Base-by-base conservation (phyloP, 1,139 yeast genomes). In the Wickerhamomyces sp. region DNA sequence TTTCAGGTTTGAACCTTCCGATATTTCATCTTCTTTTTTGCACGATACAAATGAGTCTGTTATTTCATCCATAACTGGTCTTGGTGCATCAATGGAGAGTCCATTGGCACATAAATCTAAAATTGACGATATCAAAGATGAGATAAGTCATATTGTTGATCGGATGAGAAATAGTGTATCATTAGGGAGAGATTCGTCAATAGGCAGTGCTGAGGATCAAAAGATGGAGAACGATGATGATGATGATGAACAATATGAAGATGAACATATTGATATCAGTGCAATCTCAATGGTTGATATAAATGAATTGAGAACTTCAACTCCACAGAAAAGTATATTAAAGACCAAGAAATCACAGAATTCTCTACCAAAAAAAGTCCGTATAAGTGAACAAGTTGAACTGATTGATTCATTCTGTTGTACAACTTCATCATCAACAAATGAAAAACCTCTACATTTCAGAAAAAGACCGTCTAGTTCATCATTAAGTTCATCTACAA, bases 301-400 rank as follows among this genome's bases (percentile, higher is more conserved):
- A 15, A 15, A 31, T 13, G 31, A 23, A 9, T 4, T 38, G 18
- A 45, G 42, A 15, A 34, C 41, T 7, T 37, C 47, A 2, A 45
- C 50, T 5, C 43, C 52, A 11, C 52, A 48, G 29, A 39, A 32
- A 31, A 18, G 47, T 26, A 50, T 49, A 27, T 42, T 45, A 43
- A 50, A 45, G 36, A 39, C 18, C 35, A 32, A 10, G 6, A 27
- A 27, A 13, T 18, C 23, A 6, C 3, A 7, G 6, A 23, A 14
- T 1, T 32, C 35, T 13, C 6, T 11, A 23, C 11, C 11, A 18
- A 53, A 50, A 34, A 48, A 31, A 11, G 58, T 56, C 0, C 40
- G 55, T 14, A 54, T 56, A 10, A 37, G 50, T 40, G 56, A 55
- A 11, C 40, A 39, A n/a, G 53, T 53, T 27, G 44, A 49, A 31